A percentile compares a stretch with the other conserved stretches of the same genome.
phyloP scores from a whole-genome alignment of 106 monocot genomes.

The Dendrobium chrysotoxum region DNA sequence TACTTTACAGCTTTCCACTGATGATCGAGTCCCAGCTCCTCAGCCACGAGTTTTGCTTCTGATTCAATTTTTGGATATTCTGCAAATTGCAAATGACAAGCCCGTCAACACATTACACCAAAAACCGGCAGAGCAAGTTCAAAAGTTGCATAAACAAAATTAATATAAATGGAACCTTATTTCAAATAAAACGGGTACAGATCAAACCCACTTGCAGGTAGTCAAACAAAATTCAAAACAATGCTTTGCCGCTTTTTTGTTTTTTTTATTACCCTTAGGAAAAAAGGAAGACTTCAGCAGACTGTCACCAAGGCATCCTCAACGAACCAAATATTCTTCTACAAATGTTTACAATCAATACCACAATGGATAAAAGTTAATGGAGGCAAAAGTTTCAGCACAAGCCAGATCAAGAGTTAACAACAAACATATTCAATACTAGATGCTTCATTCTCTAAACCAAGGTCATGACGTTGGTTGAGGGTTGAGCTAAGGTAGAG shows the following conservation, averaged over 20 bases:
- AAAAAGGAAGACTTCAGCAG: not conserved
- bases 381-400: not conserved
- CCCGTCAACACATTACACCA: not conserved
- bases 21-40: slow-evolving; percentile 53
- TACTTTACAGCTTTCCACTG: slow-evolving; percentile 64
- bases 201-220: too few relatives aligned
- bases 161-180: too few relatives aligned
- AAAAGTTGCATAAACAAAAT: not conserved
- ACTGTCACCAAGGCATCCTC: not conserved
- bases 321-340: too few relatives aligned
- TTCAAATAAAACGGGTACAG: too few relatives aligned
- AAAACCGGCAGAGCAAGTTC: not conserved
- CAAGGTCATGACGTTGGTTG: not conserved
- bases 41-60: slow-evolving; percentile 60
- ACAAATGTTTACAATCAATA: not conserved
- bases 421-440: not conserved
- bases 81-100: slow-evolving; percentile 20
- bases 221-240: not conserved
- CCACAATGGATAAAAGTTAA: not conserved
- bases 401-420: too few relatives aligned
- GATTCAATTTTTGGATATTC: slow-evolving; percentile 74
- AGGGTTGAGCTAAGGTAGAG: not conserved
- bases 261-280: not conserved
- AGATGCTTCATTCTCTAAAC: not conserved
- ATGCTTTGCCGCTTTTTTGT: not conserved